phyloP scores from a whole-genome alignment of 176 grass and related monocot genomes.

The Sorghum bicolor region DNA sequence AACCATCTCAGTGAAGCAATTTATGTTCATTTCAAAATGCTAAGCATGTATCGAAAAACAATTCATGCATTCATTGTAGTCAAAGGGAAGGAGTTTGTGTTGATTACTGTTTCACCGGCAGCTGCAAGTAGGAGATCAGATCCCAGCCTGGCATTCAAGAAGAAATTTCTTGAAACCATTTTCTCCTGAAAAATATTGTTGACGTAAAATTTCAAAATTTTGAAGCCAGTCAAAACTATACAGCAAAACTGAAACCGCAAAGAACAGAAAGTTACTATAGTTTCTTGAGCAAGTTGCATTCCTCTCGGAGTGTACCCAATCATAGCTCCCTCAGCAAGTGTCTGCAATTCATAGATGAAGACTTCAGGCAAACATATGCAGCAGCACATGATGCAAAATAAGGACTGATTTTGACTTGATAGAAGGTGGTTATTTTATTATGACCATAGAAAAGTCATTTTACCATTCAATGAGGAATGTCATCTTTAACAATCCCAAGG shows the following conservation, averaged over 20 bases:
- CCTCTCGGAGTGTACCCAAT: constrained; percentile 82
- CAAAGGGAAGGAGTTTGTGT: neutral
- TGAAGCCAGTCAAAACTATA: neutral
- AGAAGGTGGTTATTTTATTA: neutral
- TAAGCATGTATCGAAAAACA: constrained; percentile 13
- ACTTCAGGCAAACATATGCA: neutral
- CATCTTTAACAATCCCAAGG: neutral
- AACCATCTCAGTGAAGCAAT: constrained; percentile 11
- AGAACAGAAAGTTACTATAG: constrained; percentile 54
- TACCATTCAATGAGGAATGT: constrained; percentile 7
- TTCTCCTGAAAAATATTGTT: constrained; percentile 64
- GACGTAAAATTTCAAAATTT: constrained; percentile 18
- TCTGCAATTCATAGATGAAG: constrained; percentile 41
- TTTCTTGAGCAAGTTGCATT: constrained; percentile 97
- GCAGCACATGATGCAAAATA: neutral
- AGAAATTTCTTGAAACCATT: constrained; percentile 71
- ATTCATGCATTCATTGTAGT: constrained; percentile 18
- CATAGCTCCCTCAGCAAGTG: constrained; percentile 89
- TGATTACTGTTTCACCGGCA: constrained; percentile 73
- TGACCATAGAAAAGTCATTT: constrained; percentile 3
- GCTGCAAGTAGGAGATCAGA: constrained; percentile 76
- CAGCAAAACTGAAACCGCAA: constrained; percentile 20
- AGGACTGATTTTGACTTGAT: neutral
- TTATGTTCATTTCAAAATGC: neutral
- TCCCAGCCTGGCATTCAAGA: constrained; percentile 88